These are phyloP conservation scores for Neurospora tetraspora DNA, from an alignment of 495 filamentous ascomycete genomes.

Conservation along the genomic window DNA sequence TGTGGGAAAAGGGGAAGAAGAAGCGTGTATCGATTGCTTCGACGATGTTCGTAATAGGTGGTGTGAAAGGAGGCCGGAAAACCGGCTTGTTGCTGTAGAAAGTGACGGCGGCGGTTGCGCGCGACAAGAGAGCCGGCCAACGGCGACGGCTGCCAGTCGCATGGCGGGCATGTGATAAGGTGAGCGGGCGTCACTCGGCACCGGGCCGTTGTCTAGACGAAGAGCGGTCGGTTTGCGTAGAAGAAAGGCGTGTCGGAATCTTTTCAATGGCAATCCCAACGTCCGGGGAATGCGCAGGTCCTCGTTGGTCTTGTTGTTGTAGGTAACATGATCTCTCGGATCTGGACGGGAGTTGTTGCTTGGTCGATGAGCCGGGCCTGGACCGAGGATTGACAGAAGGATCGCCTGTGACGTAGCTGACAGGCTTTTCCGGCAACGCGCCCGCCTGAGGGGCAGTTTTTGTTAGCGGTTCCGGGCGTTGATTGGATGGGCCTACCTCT, in stretches of 20 bases:
- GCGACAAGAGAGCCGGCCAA: slow-evolving; percentile 19
- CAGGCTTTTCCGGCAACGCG: background rate
- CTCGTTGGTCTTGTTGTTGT: background rate
- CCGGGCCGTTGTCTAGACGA: background rate
- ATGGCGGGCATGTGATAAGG: slow-evolving; percentile 11
- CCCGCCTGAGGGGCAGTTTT: background rate
- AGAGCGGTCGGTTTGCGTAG: background rate
- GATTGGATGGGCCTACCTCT: background rate
- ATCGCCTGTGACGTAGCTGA: background rate
- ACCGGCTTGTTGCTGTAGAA: background rate
- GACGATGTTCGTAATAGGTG: background rate
- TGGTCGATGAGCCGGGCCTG: background rate
- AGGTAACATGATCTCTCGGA: background rate
- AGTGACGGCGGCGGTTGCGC: slow-evolving; percentile 5
- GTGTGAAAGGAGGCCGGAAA: background rate
- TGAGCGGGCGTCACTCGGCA: background rate
- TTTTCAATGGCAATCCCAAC: background rate
- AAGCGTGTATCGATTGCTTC: background rate
- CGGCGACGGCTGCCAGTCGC: slow-evolving; percentile 15
- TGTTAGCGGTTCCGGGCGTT: background rate
- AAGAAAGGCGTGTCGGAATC: background rate
- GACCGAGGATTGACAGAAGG: background rate
- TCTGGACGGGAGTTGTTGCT: background rate
- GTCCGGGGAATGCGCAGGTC: background rate
- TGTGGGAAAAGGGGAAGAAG: background rate